Evolutionary conservation across 805 yeast species (phyloP), one percentile per base, ranked within the genome.

Genomic region (Isabelozyma pseudorhagii): DNA sequence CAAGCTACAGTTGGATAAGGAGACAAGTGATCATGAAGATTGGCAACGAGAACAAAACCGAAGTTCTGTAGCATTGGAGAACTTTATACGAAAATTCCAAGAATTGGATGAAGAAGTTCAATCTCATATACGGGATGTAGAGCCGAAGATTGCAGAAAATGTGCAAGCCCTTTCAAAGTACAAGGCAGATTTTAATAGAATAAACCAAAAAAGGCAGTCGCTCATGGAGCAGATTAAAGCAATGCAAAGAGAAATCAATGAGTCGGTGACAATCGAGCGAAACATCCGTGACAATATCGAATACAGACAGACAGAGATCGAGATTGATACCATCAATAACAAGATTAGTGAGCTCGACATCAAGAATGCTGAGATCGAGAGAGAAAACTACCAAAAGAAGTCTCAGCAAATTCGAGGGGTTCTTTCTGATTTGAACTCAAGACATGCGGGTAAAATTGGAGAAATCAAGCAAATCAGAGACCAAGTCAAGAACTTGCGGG

Each of bases 391-490:
- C 61, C 85, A 87, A 56, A 67, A 73, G 9, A 78, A 80, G 50
- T 78, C 91, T 2, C 64, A 68, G 41, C 57, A 63, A n/a, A 67
- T 91, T 36, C 69, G 82, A 48, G 69, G 71, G 13, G 61, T 69
- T 38, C 81, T 83, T 47, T 76, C 87, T 13, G 67, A 67, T 4
- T 63, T 87, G 40, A 86, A 83, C 52, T 77, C 91, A 1, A 64
- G 66, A 46, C 83, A 87, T 57, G 87, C 96, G 3, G 84, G 90
- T 10, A 87, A 85, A 56, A 66, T 82, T 18, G 99, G 99, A 17
- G 98, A 93, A 64, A 79, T 89, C 40, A 84, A 83, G 52, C 97
- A 93, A 61, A 74, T 94, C 52, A 81, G 83, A 44, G 89, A 83
- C 54, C 97, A 91, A 59, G 76, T 86, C 5, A 67, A 66, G 18